Evolutionary conservation across 2,329 filamentous ascomycete genomes (phyloP), one percentile per base, ranked within the genome.

Genomic region (Neofusicoccum laricinum): DNA sequence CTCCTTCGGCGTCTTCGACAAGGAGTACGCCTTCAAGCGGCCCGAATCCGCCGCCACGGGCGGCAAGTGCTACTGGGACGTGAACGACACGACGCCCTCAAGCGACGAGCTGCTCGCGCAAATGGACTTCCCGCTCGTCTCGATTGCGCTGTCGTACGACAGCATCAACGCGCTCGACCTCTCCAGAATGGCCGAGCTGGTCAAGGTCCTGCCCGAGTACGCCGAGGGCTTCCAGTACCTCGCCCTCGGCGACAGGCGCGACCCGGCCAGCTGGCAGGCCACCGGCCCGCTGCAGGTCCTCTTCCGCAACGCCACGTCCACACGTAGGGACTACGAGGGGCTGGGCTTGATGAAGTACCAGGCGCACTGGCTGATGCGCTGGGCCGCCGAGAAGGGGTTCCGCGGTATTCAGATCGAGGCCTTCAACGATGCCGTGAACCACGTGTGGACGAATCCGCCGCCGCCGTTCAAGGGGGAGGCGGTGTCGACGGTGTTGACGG

Each of bases 101-200:
- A 32, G 30, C 7, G 57, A 62, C 40, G 43, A 65, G 14, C 38
- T 76, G 50, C 43, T 74, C 21, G 61, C 71, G 57, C 70, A 73
- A 50, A 78, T 78, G 75, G 77, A 79, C 61, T 78, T 77, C 61
- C 76, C 77, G 1, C 69, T 79, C 19, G 73, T 77, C 11, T 72
- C 70, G n/a, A 69, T 79, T 17, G 76, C 75, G 5, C 30, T 79
- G 50, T 67, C 70, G 14, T 78, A 77, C 53, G 77, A 79, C 49
- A 66, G 64, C 11, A 63, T 68, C 53, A 49, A 73, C 30, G 63
- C 71, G 12, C 65, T 74, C 2, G 67, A 77, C 50, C 65, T 70
- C 50, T 58, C 63, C 2, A 67, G 70, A 41, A 68, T 76, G 68
- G 61, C 41, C 4, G 65, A 71, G 0, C 10, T 76, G n/a, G 46